Conservation (phyloP, 208 protist genomes). For the Vickermania spadyakhi region DNA sequence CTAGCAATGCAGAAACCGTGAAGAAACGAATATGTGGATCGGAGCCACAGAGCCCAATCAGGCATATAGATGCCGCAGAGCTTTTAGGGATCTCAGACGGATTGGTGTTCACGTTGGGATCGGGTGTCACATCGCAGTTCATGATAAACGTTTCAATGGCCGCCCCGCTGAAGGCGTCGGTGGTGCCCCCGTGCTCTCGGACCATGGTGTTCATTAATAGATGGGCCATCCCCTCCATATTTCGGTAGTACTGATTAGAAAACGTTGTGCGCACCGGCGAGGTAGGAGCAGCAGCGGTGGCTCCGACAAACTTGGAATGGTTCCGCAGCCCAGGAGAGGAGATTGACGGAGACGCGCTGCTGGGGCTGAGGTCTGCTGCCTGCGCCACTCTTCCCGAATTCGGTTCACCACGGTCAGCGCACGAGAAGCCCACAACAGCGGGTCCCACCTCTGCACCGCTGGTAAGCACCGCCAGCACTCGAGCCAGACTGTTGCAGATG, state of each 20-base stretch:
- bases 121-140: not conserved
- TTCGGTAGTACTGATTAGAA: conserved; percentile 62
- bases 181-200: conserved; percentile 3
- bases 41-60: conserved; percentile 57
- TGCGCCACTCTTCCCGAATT: too few species aligned
- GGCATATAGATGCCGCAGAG: conserved; percentile 13
- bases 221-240: conserved; percentile 32
- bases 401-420: too few species aligned
- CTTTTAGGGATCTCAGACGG: not conserved
- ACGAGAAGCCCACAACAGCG: too few species aligned
- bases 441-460: not conserved
- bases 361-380: not conserved
- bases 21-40: conserved; percentile 55
- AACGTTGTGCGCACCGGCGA: conserved; percentile 24
- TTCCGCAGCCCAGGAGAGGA: not conserved
- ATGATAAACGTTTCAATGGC: not conserved
- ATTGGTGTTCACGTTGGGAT: not conserved
- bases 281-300: too few species aligned
- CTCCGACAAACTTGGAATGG: too few species aligned
- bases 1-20: conserved; percentile 44
- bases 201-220: conserved; percentile 46
- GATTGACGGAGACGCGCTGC: not conserved
- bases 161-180: not conserved
- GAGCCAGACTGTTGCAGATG: not conserved
- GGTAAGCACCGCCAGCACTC: not conserved